phyloP scores from a whole-genome alignment of 352 stramenopile genomes.

The Phytophthora sansomeana region DNA sequence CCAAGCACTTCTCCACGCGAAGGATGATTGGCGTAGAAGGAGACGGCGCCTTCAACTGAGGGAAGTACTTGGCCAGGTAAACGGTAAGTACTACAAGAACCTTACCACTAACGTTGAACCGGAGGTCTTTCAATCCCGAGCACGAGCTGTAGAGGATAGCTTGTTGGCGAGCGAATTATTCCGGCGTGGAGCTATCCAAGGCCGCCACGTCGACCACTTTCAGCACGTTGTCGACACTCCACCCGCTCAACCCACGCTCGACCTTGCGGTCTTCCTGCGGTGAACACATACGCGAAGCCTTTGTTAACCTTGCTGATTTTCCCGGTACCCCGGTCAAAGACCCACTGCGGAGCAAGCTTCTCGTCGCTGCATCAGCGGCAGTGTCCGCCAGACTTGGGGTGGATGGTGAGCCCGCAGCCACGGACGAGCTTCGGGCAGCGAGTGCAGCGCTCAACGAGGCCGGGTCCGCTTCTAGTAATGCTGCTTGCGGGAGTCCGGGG shows the following conservation, averaged over 20 bases:
- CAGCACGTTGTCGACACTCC: constrained; percentile 3
- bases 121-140: neutral
- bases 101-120: constrained; percentile 6
- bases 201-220: neutral
- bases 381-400: neutral
- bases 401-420: too few species aligned
- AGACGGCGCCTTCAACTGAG: constrained; percentile 5
- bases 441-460: too few species aligned
- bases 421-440: too few species aligned
- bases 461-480: too few species aligned
- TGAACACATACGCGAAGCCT: constrained; percentile 36
- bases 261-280: constrained; percentile 11
- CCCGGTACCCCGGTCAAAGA: constrained; percentile 18
- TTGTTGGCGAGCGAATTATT: neutral
- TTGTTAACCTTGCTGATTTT: constrained; percentile 44
- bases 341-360: constrained; percentile 23
- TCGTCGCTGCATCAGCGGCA: constrained; percentile 4
- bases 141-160: neutral
- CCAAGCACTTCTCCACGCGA: constrained; percentile 15
- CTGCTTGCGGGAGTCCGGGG: too few species aligned
- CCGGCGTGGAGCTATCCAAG: neutral
- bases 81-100: constrained; percentile 6
- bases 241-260: constrained; percentile 18
- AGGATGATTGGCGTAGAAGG: neutral
- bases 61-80: constrained; percentile 7